Evolutionary conservation across 2,329 filamentous ascomycete genomes (phyloP).

Genomic region (Didymella arachidicola): DNA sequence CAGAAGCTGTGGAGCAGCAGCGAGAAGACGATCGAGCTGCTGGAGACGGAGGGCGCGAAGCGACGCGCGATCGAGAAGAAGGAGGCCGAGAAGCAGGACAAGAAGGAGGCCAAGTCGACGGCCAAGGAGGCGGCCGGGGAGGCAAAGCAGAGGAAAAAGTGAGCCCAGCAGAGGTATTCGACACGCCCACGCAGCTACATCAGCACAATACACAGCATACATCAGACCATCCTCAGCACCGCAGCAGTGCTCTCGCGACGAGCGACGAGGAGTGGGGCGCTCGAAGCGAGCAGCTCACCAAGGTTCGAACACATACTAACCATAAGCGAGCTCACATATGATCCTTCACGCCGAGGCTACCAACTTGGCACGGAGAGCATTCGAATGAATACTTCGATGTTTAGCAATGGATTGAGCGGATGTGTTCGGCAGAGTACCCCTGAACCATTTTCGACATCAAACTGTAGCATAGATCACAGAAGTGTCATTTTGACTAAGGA

Average conservation of each 20-base stretch:
- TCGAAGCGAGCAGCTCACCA: background rate
- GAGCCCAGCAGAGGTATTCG: background rate
- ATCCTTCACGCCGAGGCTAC: background rate
- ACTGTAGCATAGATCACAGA: too few relatives aligned
- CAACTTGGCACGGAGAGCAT: too few relatives aligned
- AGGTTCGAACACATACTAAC: background rate
- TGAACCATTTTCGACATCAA: too few relatives aligned
- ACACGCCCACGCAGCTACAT: background rate
- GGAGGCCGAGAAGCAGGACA: constrained; percentile 49
- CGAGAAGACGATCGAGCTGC: constrained; percentile 77
- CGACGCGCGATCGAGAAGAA: constrained; percentile 67
- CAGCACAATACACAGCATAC: background rate
- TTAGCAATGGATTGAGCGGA: too few relatives aligned
- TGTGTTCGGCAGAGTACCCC: too few relatives aligned
- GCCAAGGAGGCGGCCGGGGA: constrained; percentile 30
- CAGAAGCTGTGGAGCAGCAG: constrained; percentile 91
- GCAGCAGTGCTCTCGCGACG: background rate
- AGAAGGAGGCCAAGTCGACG: constrained; percentile 36
- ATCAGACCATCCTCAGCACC: background rate
- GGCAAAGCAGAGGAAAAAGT: constrained; percentile 38
- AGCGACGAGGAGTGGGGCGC: background rate
- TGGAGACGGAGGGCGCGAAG: constrained; percentile 80
- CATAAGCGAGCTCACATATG: background rate
- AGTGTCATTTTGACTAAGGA: background rate
- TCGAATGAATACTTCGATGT: too few relatives aligned